These are phyloP conservation scores for Trifolium dubium DNA, from an alignment of 306 rosid genomes.

Conservation along the genomic window DNA sequence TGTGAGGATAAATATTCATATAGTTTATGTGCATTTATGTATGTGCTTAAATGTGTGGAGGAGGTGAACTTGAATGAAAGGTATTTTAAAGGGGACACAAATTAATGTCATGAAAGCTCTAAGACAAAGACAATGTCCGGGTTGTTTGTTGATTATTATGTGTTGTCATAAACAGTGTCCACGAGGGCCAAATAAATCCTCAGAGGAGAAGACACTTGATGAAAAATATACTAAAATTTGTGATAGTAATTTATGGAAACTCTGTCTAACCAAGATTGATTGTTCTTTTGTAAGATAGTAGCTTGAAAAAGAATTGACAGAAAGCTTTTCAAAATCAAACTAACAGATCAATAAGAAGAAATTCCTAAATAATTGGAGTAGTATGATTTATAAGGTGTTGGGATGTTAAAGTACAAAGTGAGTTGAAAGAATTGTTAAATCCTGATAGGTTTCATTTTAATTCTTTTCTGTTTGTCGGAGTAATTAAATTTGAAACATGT, in stretches of 20 bases:
- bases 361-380: conserved; percentile 4
- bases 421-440: not conserved
- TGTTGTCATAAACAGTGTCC: conserved; percentile 28
- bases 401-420: not conserved
- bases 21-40: not conserved
- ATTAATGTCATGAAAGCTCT: conserved; percentile 13
- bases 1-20: conserved; percentile 9
- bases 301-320: not conserved
- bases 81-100: conserved; percentile 28
- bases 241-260: conserved; percentile 34
- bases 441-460: too few species aligned
- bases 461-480: too few species aligned
- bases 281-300: not conserved
- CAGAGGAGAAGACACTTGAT: conserved; percentile 24
- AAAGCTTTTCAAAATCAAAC: not conserved
- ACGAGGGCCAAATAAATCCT: conserved; percentile 27
- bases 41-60: conserved; percentile 34
- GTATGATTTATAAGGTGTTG: not conserved
- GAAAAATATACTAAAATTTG: not conserved
- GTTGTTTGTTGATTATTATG: conserved; percentile 36
- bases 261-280: conserved; percentile 17
- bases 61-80: conserved; percentile 13
- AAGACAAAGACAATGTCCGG: conserved; percentile 42
- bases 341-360: conserved; percentile 1
- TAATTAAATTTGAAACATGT: too few species aligned